These are phyloP conservation scores for Colletotrichum chrysophilum DNA, from an alignment of 2,329 filamentous ascomycete genomes.

Conservation along the genomic window DNA sequence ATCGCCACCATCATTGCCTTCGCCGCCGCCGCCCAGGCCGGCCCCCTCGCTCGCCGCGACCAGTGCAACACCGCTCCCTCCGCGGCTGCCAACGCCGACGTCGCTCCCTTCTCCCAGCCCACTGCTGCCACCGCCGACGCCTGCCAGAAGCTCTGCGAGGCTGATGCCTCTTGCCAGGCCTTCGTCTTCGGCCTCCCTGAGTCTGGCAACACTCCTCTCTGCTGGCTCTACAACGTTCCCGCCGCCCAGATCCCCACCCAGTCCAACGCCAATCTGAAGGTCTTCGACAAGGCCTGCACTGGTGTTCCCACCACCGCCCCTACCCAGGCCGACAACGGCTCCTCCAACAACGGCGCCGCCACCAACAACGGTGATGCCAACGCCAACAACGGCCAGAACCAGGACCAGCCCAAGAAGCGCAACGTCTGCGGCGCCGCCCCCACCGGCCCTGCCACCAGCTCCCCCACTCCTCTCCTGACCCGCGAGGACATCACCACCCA, in stretches of 20 bases:
- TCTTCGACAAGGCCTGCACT: background rate
- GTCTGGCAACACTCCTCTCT: background rate
- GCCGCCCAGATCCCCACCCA: background rate
- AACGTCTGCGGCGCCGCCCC: slow-evolving; percentile 13
- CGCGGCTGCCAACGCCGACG: background rate
- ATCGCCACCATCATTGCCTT: background rate
- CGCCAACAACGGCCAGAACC: background rate
- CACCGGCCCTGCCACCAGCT: background rate
- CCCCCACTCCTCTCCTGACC: background rate
- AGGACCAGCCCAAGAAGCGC: background rate
- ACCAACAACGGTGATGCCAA: background rate
- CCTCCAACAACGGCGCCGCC: background rate
- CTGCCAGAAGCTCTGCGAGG: background rate
- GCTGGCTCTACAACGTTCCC: background rate
- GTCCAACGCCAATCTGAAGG: background rate
- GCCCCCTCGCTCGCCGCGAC: background rate
- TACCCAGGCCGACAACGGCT: background rate
- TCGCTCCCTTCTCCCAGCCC: background rate
- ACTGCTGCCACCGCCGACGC: background rate
- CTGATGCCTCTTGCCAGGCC: background rate
- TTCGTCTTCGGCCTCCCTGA: background rate
- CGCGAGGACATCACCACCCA: slow-evolving; percentile 7
- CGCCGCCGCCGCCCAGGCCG: background rate
- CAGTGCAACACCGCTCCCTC: background rate
- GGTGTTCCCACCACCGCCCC: background rate